Base-by-base conservation (phyloP, 306 rosid species). In the Quercus wislizeni region DNA sequence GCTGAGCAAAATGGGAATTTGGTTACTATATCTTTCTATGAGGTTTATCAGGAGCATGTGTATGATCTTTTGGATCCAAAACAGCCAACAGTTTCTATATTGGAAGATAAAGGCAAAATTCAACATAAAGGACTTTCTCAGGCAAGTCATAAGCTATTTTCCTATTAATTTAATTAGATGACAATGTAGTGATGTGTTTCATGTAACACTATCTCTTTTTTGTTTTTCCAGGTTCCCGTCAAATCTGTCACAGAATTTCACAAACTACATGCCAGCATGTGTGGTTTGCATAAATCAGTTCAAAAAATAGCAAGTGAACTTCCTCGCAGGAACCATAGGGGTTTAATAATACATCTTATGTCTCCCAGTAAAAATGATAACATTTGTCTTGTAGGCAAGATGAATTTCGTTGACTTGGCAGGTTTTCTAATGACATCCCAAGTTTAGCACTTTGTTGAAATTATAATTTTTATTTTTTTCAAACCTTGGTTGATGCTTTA, bases 371-470 rank as follows among this genome's bases (percentile, higher is more conserved):
- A 70, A 69, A 74, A 64, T 6, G 4, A 35, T 6, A 85, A 87
- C 46, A 28, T 74, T 38, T 75, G 73, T 78, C 74, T 21, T 75
- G 80, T 77, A 71, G 85, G 89, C 85, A 92, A 90, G 90, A 81
- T 95, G 86, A 92, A 88, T 83, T 92, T 95, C 43, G 95, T 95
- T 55, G 98, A 95, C 73, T 71, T 91, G 84, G 96, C 99, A 85
- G 98, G 99, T 95, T 70, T 35, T 33, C 25, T 46, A 6, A 35
- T 5, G 17, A n/a, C 55, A 49, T 27, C 27, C 38, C 5, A 49
- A 28, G 3, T 69, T 11, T 19, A n/a, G 9, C 5, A 20, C 17
- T 54, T 35, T 56, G 58, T 41, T 33, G 41, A 59, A 12, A 30
- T 3, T 52, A 38, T 67, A 43, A 49, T 23, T 55, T 33, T 15